Conservation (phyloP, 257 asterid species). For the Nicotiana knightiana region DNA sequence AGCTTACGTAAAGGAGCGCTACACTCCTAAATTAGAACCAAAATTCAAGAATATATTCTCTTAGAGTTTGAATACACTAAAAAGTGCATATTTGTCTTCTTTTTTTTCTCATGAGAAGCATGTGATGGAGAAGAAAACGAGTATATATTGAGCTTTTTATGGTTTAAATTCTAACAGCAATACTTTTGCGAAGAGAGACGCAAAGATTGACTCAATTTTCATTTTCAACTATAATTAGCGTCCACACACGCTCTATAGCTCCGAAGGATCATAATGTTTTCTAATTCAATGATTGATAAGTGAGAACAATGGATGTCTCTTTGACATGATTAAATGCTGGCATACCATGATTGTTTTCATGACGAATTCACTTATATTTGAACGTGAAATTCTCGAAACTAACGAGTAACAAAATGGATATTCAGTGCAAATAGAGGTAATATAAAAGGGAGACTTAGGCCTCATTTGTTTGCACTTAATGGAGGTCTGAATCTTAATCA, state of each 20-base stretch:
- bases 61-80: not conserved
- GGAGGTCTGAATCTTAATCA: no score
- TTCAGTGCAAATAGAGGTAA: not conserved
- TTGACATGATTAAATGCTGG: not conserved
- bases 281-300: not conserved
- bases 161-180: not conserved
- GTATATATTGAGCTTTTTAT: not conserved
- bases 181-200: not conserved
- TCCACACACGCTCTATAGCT: not conserved
- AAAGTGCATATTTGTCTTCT: constrained; percentile 10
- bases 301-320: not conserved
- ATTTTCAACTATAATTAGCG: not conserved
- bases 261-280: not conserved
- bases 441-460: no score
- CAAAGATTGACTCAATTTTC: not conserved
- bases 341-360: not conserved
- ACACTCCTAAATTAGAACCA: not conserved
- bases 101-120: not conserved
- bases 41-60: not conserved
- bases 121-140: constrained; percentile 3
- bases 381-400: not conserved
- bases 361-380: not conserved
- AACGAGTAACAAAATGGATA: not conserved
- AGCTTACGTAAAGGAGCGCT: not conserved
- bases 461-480: no score